Base-by-base conservation (phyloP, 306 rosid species). In the Cucurbita pepo region DNA sequence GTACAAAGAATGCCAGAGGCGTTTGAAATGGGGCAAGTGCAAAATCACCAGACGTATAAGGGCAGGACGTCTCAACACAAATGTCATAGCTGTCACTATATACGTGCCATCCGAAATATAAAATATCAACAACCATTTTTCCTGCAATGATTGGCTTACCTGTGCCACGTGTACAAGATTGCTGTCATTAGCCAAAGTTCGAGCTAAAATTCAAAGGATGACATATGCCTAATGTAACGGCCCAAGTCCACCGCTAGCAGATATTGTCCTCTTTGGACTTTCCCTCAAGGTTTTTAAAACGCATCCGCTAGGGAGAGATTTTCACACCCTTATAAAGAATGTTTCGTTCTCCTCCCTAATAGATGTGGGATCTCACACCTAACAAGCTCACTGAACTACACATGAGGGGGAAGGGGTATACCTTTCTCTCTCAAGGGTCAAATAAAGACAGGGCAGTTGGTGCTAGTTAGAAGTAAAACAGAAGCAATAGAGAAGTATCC, bases 51-150 rank as follows among this genome's bases (percentile, higher is more conserved):
- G 58, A 19, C 0, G 93, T 77, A 78, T 87, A 82, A 52, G 98
- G 98, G 82, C 98, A 93, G 78, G 90, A 79, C 47, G 98, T 87
- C 80, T 90, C 93, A 12, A 75, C 82, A 64, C 96, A 90, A 75
- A 93, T 95, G 78, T 93, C 96, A 60, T 84, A 93, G 66, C 84
- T 81, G 86, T 93, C 97, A 52, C 87, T 85, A 81, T 90, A 81
- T 69, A 93, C 78, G 80, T 87, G 87, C 86, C 89, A 83, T 60
- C 97, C 97, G 45, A 90, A 90, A 79, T 85, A 86, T 0, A 97
- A 87, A 62, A 88, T 95, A 3, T 90, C 98, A 47, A 93, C 84
- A 72, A 79, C 86, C 71, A 93, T 56, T 63, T 86, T 88, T 72
- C 98, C 98, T 75, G 85, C 96, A 56, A 87, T 65, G 57, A 93